These are phyloP conservation scores for Calonectria ilicicola DNA, from an alignment of 2,329 filamentous ascomycete genomes.

Conservation along the genomic window DNA sequence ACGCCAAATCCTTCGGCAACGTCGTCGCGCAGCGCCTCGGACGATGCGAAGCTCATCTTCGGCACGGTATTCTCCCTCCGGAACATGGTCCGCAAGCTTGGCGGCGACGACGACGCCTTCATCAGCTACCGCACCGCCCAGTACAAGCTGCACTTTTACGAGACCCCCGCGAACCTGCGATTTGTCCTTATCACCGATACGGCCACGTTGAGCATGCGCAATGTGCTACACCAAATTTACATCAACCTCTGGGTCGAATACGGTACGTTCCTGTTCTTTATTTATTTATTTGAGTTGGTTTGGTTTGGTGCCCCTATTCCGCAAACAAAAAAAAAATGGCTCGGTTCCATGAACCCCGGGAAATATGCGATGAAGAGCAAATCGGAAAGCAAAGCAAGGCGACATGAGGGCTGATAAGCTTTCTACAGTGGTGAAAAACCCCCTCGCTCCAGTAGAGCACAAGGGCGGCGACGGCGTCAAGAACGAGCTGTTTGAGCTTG, in stretches of 20 bases:
- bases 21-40: constrained; percentile 58
- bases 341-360: background rate
- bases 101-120: constrained; percentile 94
- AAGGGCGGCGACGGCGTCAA: constrained; percentile 76
- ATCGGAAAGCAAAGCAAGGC: background rate
- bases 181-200: constrained; percentile 97
- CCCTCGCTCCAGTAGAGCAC: constrained; percentile 76
- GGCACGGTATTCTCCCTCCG: constrained; percentile 95
- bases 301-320: background rate
- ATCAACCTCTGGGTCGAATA: constrained; percentile 99
- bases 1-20: constrained; percentile 36
- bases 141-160: constrained; percentile 99
- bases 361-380: background rate
- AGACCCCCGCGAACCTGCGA: constrained; percentile 94
- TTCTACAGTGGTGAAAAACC: constrained; percentile 75
- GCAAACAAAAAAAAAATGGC: background rate
- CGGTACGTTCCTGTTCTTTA: constrained; percentile 61
- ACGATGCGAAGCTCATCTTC: constrained; percentile 97
- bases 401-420: background rate
- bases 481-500: constrained; percentile 78
- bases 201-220: constrained; percentile 88
- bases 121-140: constrained; percentile 92
- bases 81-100: constrained; percentile 96
- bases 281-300: no score
- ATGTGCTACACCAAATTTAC: constrained; percentile 97